Base-by-base conservation (phyloP, 805 yeast genomes). In the Scheffersomyces spartinae region DNA sequence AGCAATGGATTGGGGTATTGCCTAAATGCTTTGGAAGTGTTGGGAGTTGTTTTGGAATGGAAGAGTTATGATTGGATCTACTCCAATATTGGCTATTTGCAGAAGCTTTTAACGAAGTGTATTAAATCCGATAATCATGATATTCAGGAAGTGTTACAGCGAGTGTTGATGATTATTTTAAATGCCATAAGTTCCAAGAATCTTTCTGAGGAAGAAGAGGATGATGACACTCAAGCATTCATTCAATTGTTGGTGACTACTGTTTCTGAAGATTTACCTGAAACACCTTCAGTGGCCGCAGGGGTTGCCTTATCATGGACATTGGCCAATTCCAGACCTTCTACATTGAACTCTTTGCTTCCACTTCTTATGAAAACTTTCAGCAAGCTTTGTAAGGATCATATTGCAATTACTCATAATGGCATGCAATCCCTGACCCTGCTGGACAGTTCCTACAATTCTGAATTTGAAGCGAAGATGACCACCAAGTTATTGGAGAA, bases 331-430 rank as follows among this genome's bases (percentile, higher is more conserved):
- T 75, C 68, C 43, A 68, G 74, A 27, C 94, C 95, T 0, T 66
- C 71, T 15, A 66, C 73, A 7, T 61, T 88, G 26, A 94, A 86
- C 35, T 64, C 83, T 1, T 57, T 84, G 26, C 60, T 91, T 32
- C 86, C 83, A 2, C 56, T 71, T 34, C 64, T 85, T 8, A 79
- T 91, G 76, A 72, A 86, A 44, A 83, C 94, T 0, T 77, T 93
- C 51, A 82, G 86, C 33, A 85, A 83, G 45, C 62, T 88, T 25
- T 83, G 91, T 43, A 83, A 83, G 38, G 96, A 86, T 47, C 94
- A 86, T 43, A 70, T 76, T 15, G 64, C 78, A 5, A 63, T 73
- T 20, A 66, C 82, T 5, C 75, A 71, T 30, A 16, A 13, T 23
- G 10, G 23, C 36, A 11, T 13, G 25, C 26, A 17, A 18, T 26